Conservation (phyloP, 2,329 filamentous ascomycete genomes). For the Apiospora koreana region DNA sequence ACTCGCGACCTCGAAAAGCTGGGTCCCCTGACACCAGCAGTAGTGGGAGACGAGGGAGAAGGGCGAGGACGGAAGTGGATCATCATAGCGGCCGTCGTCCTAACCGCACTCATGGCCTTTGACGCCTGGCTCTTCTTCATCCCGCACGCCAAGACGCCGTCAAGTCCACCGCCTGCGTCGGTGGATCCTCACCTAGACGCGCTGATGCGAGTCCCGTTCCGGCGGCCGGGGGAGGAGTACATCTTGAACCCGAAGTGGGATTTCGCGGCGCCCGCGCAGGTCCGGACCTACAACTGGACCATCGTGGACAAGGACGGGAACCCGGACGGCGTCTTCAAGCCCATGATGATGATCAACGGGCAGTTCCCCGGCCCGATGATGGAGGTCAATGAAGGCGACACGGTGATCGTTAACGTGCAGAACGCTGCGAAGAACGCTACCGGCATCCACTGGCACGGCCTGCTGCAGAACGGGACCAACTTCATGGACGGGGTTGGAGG, state of each 20-base stretch:
- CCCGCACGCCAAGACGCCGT: not conserved
- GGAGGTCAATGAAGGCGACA: constrained; percentile 73
- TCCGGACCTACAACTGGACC: constrained; percentile 61
- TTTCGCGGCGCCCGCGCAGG: constrained; percentile 46
- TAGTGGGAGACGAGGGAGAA: not conserved
- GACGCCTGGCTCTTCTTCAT: constrained; percentile 13
- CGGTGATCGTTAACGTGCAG: constrained; percentile 66
- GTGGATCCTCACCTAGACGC: not conserved
- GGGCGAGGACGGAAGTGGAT: constrained; percentile 18
- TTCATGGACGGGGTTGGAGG: constrained; percentile 73
- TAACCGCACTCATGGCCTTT: constrained; percentile 14
- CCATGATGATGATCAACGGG: constrained; percentile 71
- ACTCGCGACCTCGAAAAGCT: constrained; percentile 14
- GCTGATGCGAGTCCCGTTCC: constrained; percentile 13
- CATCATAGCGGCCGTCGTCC: constrained; percentile 13
- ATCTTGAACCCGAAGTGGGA: constrained; percentile 60
- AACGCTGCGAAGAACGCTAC: constrained; percentile 69
- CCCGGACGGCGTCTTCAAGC: constrained; percentile 59
- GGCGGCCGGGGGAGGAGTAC: constrained; percentile 46
- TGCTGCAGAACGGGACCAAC: constrained; percentile 76
- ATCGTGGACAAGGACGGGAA: constrained; percentile 59
- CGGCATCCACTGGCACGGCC: constrained; percentile 74
- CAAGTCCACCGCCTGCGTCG: not conserved
- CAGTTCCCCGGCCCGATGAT: constrained; percentile 74
- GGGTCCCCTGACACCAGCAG: not conserved